A percentile compares a stretch with the other conserved stretches of the same genome.
Conservation (phyloP, 768 basidiomycete genomes). For the Holtermannia corniformis region DNA sequence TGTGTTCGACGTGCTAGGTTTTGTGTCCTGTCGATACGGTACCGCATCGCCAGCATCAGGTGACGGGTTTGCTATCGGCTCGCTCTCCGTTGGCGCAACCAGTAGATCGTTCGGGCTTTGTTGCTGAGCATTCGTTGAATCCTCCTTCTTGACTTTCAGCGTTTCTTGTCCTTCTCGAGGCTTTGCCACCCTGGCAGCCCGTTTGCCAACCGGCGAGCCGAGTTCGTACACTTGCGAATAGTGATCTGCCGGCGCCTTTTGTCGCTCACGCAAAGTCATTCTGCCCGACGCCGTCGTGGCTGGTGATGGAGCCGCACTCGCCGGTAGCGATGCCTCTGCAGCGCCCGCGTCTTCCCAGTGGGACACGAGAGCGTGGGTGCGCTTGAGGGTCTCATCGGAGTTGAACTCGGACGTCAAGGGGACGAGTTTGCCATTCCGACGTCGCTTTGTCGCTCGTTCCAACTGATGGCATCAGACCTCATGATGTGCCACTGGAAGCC, state of each 20-base stretch:
- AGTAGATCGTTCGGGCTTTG: no score
- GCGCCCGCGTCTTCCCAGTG: slow-evolving; percentile 17
- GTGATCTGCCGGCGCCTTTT: slow-evolving; percentile 2
- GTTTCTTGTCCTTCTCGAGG: no score
- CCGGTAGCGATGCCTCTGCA: not conserved
- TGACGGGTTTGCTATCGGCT: no score
- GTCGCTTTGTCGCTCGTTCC: slow-evolving; percentile 35
- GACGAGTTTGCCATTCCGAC: slow-evolving; percentile 28
- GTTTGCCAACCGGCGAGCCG: not conserved
- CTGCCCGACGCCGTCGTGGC: slow-evolving; percentile 3
- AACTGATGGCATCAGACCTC: slow-evolving; percentile 13
- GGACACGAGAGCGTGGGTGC: slow-evolving; percentile 24
- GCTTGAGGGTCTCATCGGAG: slow-evolving; percentile 12
- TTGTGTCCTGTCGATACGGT: no score
- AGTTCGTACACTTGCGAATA: not conserved
- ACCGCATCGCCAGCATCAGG: no score
- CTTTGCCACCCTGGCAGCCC: not conserved
- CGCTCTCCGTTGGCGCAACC: no score
- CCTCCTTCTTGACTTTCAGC: no score
- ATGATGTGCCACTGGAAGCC: not conserved
- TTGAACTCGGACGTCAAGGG: slow-evolving; percentile 24
- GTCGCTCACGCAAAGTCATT: slow-evolving; percentile 28
- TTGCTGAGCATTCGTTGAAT: no score
- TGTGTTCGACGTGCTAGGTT: no score
- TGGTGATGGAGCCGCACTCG: slow-evolving; percentile 13